Evolutionary conservation across 2,329 filamentous ascomycete species (phyloP), one percentile per base, ranked within the genome.

Genomic region (Teratosphaeriaceae sp.): DNA sequence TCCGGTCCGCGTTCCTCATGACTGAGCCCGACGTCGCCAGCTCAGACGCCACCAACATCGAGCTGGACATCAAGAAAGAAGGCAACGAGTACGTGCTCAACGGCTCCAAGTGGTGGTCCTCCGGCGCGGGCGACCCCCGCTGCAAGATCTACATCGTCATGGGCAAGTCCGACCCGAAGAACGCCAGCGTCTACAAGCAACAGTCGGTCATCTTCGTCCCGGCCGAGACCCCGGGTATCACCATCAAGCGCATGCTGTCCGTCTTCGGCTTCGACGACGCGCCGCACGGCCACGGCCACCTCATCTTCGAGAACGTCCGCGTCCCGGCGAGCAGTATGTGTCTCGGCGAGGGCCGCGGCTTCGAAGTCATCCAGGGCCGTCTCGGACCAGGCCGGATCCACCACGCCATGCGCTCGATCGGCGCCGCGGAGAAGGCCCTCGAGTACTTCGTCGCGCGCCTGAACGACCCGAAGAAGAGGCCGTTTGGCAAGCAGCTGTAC

Each of bases 101-200:
- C 61, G 92, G 92, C 44, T 78, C 80, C 79, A 98, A 98, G 87
- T 98, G 92, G 92, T 98, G 92, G 92, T 94, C 88, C 21, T 94
- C 87, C 51, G 92, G 92, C 52, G 88, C 89, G 15, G 92, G 92
- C 45, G 92, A 98, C 69, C 85, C 84, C 45, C 79, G 90, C 57
- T 98, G 92, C 75, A 77, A 85, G 66, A 74, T 98, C 64, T 97
- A 96, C 71, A 82, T 98, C 49, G 88, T 95, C 57, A 95, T 98
- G 85, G 92, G 88, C 68, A 95, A 97, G 75, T 84, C 79, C 11
- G 85, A 94, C 61, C 74, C 85, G 38, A 71, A 72, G 54, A 84
- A 94, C 72, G 68, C 75, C 51, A 82, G 89, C 63, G 71, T 80
- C 18, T 95, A 97, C 76, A 79, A 78, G 60, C 89, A 96, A 62